A percentile compares a stretch with the other conserved stretches of the same genome.
Evolutionary conservation across 495 filamentous ascomycete species (phyloP).

Genomic region (Penicillium roqueforti): DNA sequence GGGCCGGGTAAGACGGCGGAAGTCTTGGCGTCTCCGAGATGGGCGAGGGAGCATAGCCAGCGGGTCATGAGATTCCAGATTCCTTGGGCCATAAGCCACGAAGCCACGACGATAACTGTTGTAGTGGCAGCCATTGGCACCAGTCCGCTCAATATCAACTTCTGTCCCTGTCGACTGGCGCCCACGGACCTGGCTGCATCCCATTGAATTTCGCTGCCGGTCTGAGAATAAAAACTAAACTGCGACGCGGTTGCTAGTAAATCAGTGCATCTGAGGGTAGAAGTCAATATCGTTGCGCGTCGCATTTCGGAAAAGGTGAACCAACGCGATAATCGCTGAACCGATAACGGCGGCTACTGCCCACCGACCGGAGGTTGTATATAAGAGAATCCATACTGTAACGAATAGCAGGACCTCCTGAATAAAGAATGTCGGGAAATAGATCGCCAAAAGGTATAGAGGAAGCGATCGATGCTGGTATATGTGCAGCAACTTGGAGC

Average conservation of each 20-base stretch:
- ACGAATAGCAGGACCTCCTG: constrained; percentile 13
- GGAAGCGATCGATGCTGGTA: constrained; percentile 16
- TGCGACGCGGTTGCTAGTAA: constrained; percentile 19
- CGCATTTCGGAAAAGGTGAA: neutral
- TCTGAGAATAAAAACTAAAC: constrained; percentile 21
- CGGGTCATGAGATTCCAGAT: constrained; percentile 15
- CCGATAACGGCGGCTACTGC: neutral
- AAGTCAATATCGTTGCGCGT: neutral
- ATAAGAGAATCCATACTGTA: constrained; percentile 15
- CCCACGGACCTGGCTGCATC: constrained; percentile 20
- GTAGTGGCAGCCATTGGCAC: constrained; percentile 12
- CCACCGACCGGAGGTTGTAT: constrained; percentile 10
- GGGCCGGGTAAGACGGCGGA: neutral
- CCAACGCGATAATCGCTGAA: constrained; percentile 10
- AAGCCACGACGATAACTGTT: constrained; percentile 4
- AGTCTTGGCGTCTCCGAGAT: constrained; percentile 1
- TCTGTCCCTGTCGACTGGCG: constrained; percentile 17
- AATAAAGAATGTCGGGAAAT: constrained; percentile 23
- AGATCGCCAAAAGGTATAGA: constrained; percentile 11
- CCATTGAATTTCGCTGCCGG: constrained; percentile 24
- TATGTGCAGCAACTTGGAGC: constrained; percentile 19
- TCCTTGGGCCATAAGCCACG: constrained; percentile 12
- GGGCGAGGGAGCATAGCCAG: constrained; percentile 13
- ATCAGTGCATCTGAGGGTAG: constrained; percentile 6
- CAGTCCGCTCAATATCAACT: constrained; percentile 22